These are phyloP conservation scores for Glycine tomentella DNA, from an alignment of 306 rosid species.

Conservation along the genomic window DNA sequence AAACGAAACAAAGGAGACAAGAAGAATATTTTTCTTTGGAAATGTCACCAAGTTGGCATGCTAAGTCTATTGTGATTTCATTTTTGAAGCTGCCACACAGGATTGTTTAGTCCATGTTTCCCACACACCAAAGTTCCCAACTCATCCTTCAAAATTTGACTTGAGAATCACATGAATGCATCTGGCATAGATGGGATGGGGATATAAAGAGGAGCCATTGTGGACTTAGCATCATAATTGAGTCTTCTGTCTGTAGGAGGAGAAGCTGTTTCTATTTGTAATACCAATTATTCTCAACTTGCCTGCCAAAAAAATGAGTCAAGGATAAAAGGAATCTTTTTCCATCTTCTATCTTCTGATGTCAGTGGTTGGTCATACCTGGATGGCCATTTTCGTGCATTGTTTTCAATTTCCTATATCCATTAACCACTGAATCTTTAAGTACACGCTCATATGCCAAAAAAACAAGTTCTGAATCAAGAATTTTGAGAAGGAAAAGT, in stretches of 20 bases:
- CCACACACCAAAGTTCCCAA: too few species aligned
- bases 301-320: background rate
- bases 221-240: constrained; percentile 9
- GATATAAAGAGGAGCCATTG: background rate
- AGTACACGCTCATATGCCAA: background rate
- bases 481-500: constrained; percentile 2
- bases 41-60: too few species aligned
- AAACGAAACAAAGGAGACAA: too few species aligned
- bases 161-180: too few species aligned
- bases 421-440: background rate
- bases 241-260: constrained; percentile 11
- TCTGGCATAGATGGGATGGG: too few species aligned
- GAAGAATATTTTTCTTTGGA: too few species aligned
- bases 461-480: background rate
- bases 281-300: constrained; percentile 1
- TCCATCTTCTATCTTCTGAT: constrained; percentile 19
- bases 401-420: constrained; percentile 6
- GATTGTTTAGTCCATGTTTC: too few species aligned
- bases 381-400: background rate
- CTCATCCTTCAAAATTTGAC: too few species aligned
- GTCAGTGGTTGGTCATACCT: constrained; percentile 8
- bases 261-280: constrained; percentile 3
- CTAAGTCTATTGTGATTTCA: too few species aligned
- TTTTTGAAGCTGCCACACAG: too few species aligned
- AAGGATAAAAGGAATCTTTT: background rate